Percentiles rank a stretch among this genome's conserved stretches.
Evolutionary conservation across 2,329 filamentous ascomycete genomes (phyloP).

Genomic region (Hymenoscyphus salicellus): DNA sequence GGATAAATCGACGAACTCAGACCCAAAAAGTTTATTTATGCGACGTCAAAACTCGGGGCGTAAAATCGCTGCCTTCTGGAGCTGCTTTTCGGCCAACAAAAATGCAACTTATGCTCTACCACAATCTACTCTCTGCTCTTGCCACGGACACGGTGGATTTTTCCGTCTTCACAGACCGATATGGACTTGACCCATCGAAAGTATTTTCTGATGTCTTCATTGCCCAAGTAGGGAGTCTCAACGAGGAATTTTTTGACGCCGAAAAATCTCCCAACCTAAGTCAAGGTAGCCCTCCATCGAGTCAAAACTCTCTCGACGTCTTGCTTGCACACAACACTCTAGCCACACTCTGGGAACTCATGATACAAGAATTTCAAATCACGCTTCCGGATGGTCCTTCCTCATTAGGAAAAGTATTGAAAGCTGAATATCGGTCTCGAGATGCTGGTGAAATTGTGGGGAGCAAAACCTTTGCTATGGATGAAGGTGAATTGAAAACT

Average conservation of each 20-base stretch:
- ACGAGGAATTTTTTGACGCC: constrained; percentile 57
- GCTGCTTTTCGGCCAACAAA: constrained; percentile 69
- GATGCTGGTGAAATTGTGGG: constrained; percentile 52
- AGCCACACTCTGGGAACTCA: constrained; percentile 56
- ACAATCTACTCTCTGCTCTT: constrained; percentile 75
- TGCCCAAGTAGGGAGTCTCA: constrained; percentile 66
- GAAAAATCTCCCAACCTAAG: constrained; percentile 27
- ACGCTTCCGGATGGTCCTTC: constrained; percentile 48
- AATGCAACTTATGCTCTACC: constrained; percentile 88
- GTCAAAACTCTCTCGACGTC: constrained; percentile 37
- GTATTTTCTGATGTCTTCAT: constrained; percentile 78
- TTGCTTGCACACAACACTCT: constrained; percentile 59
- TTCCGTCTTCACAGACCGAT: constrained; percentile 64
- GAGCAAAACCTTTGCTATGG: constrained; percentile 62
- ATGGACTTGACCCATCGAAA: constrained; percentile 62
- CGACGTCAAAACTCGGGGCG: constrained; percentile 82
- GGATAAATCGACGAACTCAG: constrained; percentile 12
- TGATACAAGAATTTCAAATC: constrained; percentile 56
- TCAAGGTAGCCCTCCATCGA: constrained; percentile 29
- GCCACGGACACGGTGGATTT: constrained; percentile 70
- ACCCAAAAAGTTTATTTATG: constrained; percentile 64
- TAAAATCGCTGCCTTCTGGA: constrained; percentile 58
- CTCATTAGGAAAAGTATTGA: constrained; percentile 55
- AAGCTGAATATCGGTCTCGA: constrained; percentile 52
- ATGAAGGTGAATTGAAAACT: constrained; percentile 56